Conservation (phyloP, 73 alveolate species). For the Paramecium caudatum region DNA sequence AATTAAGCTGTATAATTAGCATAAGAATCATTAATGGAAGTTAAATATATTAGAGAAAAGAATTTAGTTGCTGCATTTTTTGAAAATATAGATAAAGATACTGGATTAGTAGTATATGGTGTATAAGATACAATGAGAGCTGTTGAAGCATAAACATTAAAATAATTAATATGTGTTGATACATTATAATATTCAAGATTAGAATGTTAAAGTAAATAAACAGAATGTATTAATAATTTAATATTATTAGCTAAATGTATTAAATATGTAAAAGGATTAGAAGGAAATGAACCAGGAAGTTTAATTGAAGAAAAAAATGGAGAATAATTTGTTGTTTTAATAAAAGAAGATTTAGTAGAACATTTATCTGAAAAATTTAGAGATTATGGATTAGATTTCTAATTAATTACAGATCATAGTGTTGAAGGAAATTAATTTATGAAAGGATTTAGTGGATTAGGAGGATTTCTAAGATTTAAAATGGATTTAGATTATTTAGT, state of each 20-base stretch:
- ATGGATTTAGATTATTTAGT: constrained; percentile 86
- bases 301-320: constrained; percentile 85
- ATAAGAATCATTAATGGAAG: constrained; percentile 95
- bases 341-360: constrained; percentile 92
- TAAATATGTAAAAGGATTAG: background rate
- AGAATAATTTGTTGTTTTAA: constrained; percentile 90
- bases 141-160: constrained; percentile 96
- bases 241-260: background rate
- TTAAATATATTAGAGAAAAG: constrained; percentile 98
- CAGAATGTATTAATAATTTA: constrained; percentile 60
- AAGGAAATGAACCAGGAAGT: constrained; percentile 82
- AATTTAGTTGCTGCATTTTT: constrained; percentile 94
- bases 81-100: constrained; percentile 96
- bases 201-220: constrained; percentile 60
- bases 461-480: constrained; percentile 98
- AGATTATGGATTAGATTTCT: constrained; percentile 94
- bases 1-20: constrained; percentile 94
- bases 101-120: constrained; percentile 98
- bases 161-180: constrained; percentile 94
- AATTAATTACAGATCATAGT: constrained; percentile 97
- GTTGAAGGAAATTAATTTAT: constrained; percentile 98
- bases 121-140: constrained; percentile 98
- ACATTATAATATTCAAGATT: constrained; percentile 79
- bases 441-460: constrained; percentile 99
- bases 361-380: constrained; percentile 95